Evolutionary conservation across 768 basidiomycete species (phyloP), one percentile per base, ranked within the genome.

Genomic region (Tulasnella sp.): DNA sequence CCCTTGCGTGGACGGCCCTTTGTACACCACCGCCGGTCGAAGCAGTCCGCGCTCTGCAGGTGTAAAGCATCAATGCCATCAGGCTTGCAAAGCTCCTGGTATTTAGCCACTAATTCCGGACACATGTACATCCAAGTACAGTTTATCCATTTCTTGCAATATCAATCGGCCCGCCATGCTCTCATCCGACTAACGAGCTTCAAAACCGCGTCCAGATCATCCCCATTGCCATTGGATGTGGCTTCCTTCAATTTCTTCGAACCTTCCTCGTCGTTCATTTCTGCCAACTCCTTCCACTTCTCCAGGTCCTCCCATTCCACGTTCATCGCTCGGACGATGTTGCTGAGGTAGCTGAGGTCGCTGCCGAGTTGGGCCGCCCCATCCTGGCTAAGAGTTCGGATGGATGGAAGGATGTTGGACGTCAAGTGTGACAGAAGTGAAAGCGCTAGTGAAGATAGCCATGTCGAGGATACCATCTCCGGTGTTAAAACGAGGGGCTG

Each of bases 381-480:
- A 0, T 89, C 87, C 14, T 85, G 82, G 2, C 91, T 90, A 73
- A 99, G 86, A 41, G 87, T 87, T 3, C 88, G 86, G 79, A 99
- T 93, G 42, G 88, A 87, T 20, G 97, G 96, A 1, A 99, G 89
- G 44, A 95, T 88, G 28, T 87, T 87, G 40, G 85, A 84, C 4
- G 93, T 94, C 72, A 99, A 88, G 84, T 96, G 90, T 2, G 90
- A 88, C 50, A 97, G 88, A 72, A 96, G 90, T 18, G 93, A 89
- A 72, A 94, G 92, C 0, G 95, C 94, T n/a, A 99, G 90, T 12
- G 96, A 96, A 46, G 93, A 90, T 16, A 99, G 91, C 97, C 97
- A 99, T 1, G 95, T 93, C 1, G 95, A 92, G 5, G 96, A 92
- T 24, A 98, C 93, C 2, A 90, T 89, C 85, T 97, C 96, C 5